phyloP scores from a whole-genome alignment of 108 stramenopile species.

The Craspedostauros australis region DNA sequence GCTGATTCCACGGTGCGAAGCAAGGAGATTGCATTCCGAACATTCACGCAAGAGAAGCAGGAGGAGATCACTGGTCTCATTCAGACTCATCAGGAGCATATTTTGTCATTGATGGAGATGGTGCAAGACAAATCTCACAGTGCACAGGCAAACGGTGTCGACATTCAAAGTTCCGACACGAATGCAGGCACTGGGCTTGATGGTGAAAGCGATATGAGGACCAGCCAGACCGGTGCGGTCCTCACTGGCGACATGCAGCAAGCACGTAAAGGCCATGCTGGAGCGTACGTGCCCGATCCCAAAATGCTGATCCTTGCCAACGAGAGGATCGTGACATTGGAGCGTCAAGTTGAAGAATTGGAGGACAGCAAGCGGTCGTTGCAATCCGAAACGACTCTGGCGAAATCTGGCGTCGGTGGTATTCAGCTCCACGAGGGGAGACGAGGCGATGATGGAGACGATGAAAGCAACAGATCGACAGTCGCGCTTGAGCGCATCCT shows the following conservation, averaged over 20 bases:
- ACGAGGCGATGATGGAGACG: too few relatives aligned
- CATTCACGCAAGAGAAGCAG: slow-evolving; percentile 43
- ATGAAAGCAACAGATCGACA: too few relatives aligned
- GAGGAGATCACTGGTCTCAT: slow-evolving; percentile 31
- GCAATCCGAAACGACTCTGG: too few relatives aligned
- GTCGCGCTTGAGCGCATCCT: too few relatives aligned
- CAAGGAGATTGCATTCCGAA: slow-evolving; percentile 43
- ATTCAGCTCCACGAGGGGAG: too few relatives aligned
- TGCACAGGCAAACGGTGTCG: not conserved
- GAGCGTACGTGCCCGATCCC: slow-evolving; percentile 1
- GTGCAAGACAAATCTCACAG: slow-evolving; percentile 23
- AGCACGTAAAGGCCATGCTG: not conserved
- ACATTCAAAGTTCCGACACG: not conserved
- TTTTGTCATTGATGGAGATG: slow-evolving; percentile 58
- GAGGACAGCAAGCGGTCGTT: slow-evolving; percentile 20
- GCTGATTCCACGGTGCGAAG: slow-evolving; percentile 28
- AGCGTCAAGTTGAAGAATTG: slow-evolving; percentile 39
- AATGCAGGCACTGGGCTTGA: not conserved
- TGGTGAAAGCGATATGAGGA: not conserved
- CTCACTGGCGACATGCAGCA: not conserved
- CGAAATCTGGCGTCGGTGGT: too few relatives aligned
- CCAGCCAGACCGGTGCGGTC: not conserved
- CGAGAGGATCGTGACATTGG: slow-evolving; percentile 42
- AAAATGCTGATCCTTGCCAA: slow-evolving; percentile 50
- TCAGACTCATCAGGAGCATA: slow-evolving; percentile 55